These are phyloP conservation scores for Oryza meyeriana DNA, from an alignment of 176 grass and related monocot species.

Conservation along the genomic window DNA sequence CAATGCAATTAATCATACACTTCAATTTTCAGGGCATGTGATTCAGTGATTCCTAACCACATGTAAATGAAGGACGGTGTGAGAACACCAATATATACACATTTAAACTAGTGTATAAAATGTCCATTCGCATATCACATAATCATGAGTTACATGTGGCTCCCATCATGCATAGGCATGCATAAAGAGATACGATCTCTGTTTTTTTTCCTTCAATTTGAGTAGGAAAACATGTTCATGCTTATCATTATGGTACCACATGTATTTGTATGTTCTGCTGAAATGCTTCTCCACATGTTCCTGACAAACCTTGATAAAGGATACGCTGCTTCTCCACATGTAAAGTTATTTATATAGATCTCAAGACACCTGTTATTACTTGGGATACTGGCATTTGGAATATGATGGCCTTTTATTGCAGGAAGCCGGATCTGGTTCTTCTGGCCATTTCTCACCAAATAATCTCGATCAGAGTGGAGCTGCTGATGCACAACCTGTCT, in stretches of 20 bases:
- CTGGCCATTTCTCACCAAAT: slow-evolving; percentile 21
- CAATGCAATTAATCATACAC: not conserved
- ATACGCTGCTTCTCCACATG: not conserved
- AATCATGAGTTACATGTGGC: not conserved
- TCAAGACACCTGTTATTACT: slow-evolving; percentile 9
- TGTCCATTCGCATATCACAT: not conserved
- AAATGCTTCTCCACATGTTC: not conserved
- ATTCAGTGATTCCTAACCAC: not conserved
- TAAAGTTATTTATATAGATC: not conserved
- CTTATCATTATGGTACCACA: not conserved
- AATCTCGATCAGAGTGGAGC: slow-evolving; percentile 27
- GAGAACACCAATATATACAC: not conserved
- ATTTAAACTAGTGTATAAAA: not conserved
- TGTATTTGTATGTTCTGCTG: not conserved
- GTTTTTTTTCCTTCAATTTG: not conserved
- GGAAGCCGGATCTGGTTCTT: slow-evolving; percentile 37
- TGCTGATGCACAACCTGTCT: slow-evolving; percentile 46
- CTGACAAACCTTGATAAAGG: not conserved
- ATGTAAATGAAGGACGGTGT: not conserved
- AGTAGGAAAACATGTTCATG: not conserved
- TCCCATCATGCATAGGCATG: not conserved
- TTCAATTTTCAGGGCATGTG: not conserved
- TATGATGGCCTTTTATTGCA: slow-evolving; percentile 38
- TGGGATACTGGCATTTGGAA: slow-evolving; percentile 21
- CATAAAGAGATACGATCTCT: not conserved